Evolutionary conservation across 2,329 filamentous ascomycete genomes (phyloP).

Genomic region (Xylaria sp.): DNA sequence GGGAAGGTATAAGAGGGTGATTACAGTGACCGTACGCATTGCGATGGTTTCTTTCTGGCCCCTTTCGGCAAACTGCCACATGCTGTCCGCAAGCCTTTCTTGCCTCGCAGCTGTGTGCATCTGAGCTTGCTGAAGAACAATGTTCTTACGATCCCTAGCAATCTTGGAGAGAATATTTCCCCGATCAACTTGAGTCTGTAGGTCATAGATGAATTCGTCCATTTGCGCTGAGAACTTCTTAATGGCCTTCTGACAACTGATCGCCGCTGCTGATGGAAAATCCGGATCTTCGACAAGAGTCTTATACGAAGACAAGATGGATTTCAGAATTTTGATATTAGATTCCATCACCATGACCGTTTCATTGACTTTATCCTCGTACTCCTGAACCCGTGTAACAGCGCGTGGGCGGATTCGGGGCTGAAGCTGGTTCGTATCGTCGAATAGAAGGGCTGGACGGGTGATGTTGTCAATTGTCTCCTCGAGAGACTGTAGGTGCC

Average conservation of each 20-base stretch:
- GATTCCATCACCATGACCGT: slow-evolving; percentile 50
- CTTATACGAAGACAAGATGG: slow-evolving; percentile 43
- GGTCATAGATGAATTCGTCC: slow-evolving; percentile 50
- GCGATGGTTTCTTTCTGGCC: slow-evolving; percentile 48
- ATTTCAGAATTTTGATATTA: slow-evolving; percentile 50
- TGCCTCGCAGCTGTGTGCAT: slow-evolving; percentile 45
- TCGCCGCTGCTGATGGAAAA: slow-evolving; percentile 34
- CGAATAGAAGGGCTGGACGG: slow-evolving; percentile 23
- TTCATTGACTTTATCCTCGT: slow-evolving; percentile 51
- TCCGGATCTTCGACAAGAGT: slow-evolving; percentile 35
- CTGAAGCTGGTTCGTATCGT: slow-evolving; percentile 10
- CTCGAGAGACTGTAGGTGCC: slow-evolving; percentile 53
- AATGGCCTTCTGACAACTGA: slow-evolving; percentile 40
- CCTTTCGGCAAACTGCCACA: slow-evolving; percentile 37
- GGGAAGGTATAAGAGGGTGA: slow-evolving; percentile 51
- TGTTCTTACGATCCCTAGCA: slow-evolving; percentile 49
- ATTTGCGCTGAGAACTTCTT: slow-evolving; percentile 43
- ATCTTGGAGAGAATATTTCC: slow-evolving; percentile 50
- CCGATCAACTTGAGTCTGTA: slow-evolving; percentile 50
- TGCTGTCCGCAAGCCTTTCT: slow-evolving; percentile 43
- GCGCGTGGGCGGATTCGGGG: slow-evolving; percentile 39
- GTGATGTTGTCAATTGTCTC: slow-evolving; percentile 49
- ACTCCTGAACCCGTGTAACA: slow-evolving; percentile 50
- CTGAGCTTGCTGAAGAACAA: slow-evolving; percentile 41
- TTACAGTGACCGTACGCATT: slow-evolving; percentile 52